phyloP scores from a whole-genome alignment of 2,329 filamentous ascomycete genomes.

The Tolypocladium album region DNA sequence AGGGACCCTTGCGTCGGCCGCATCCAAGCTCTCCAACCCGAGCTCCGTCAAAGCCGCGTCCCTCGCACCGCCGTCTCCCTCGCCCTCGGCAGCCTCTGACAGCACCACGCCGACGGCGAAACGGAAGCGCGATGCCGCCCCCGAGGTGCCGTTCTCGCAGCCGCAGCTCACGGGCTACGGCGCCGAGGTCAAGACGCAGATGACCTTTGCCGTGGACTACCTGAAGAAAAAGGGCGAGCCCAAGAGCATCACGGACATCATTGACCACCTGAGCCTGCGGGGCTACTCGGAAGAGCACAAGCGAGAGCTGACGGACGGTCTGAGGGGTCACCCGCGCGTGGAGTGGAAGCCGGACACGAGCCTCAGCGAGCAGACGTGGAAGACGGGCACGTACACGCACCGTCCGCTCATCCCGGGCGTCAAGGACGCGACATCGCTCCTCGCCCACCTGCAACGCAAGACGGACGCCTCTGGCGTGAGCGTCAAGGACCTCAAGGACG shows the following conservation, averaged over 20 bases:
- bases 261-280: conserved; percentile 68
- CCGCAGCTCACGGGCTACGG: conserved; percentile 67
- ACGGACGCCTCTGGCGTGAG: conserved; percentile 69
- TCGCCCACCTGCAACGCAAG: conserved; percentile 71
- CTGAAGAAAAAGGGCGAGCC: conserved; percentile 61
- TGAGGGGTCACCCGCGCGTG: conserved; percentile 53
- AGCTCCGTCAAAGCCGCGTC: conserved; percentile 26
- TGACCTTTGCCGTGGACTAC: conserved; percentile 77
- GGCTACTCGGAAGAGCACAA: conserved; percentile 50
- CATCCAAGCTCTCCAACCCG: conserved; percentile 48
- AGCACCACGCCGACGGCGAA: conserved; percentile 54
- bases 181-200: conserved; percentile 73
- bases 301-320: conserved; percentile 53
- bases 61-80: conserved; percentile 51
- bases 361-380: conserved; percentile 56
- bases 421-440: conserved; percentile 63
- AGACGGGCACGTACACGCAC: conserved; percentile 68
- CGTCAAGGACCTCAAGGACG: conserved; percentile 90
- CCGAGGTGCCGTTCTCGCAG: conserved; percentile 58
- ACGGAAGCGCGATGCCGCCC: conserved; percentile 44
- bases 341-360: conserved; percentile 44
- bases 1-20: conserved; percentile 51
- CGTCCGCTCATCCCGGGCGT: conserved; percentile 73
- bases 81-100: conserved; percentile 46
- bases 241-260: conserved; percentile 64